phyloP scores from a whole-genome alignment of 2,329 filamentous ascomycete genomes.

The Pestalotiopsis sp. region DNA sequence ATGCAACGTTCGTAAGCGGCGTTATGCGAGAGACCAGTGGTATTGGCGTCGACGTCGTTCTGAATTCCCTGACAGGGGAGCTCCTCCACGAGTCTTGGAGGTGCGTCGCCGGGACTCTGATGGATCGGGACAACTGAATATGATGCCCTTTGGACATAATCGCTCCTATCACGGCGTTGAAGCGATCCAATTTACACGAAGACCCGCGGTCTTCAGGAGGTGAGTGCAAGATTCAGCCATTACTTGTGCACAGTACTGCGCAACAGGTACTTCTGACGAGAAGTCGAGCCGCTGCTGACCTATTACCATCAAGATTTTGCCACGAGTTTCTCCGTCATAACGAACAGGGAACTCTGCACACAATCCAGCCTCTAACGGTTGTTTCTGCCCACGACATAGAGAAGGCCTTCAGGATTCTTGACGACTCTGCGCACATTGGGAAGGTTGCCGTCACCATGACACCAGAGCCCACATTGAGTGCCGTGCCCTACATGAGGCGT shows the following conservation, averaged over 20 bases:
- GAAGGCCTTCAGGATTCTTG: too few species aligned
- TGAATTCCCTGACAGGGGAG: conserved; percentile 43
- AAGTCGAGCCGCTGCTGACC: too few species aligned
- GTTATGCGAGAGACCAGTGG: conserved; percentile 19
- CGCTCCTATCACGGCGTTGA: neutral
- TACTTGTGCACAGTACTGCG: too few species aligned
- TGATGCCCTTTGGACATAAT: neutral
- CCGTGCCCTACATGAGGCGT: neutral
- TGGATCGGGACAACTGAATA: conserved; percentile 21
- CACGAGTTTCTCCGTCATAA: too few species aligned
- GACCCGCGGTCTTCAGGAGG: neutral
- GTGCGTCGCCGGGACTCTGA: conserved; percentile 46
- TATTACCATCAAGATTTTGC: too few species aligned
- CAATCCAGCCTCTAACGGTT: too few species aligned
- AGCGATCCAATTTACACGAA: neutral
- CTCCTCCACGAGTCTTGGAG: conserved; percentile 43
- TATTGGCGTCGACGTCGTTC: conserved; percentile 24
- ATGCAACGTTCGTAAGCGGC: conserved; percentile 15
- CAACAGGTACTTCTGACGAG: too few species aligned
- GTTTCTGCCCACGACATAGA: too few species aligned
- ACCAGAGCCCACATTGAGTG: neutral
- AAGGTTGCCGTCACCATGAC: conserved; percentile 29
- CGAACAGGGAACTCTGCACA: too few species aligned
- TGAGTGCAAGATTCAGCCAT: conserved; percentile 27
- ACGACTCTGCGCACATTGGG: conserved; percentile 31